Evolutionary conservation across 1,284 basidiomycete genomes (phyloP).

Genomic region (Ceratobasidium sp.): DNA sequence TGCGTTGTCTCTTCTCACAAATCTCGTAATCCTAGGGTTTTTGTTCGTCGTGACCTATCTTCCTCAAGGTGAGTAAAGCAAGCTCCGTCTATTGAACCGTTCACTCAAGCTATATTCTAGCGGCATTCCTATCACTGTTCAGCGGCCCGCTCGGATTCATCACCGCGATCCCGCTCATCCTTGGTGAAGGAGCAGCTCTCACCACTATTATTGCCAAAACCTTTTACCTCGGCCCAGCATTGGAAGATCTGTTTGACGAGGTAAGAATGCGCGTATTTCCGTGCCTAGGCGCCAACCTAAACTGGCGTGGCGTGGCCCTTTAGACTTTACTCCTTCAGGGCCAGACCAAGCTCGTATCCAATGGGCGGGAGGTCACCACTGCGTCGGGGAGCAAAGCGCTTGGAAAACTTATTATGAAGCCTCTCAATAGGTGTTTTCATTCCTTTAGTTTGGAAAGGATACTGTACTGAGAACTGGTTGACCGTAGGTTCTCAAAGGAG

Average conservation of each 20-base stretch:
- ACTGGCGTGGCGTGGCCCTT: not conserved
- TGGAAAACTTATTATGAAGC: slow-evolving; percentile 57
- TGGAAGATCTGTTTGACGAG: slow-evolving; percentile 61
- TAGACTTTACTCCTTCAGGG: slow-evolving; percentile 58
- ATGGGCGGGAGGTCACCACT: slow-evolving; percentile 53
- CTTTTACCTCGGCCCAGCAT: slow-evolving; percentile 61
- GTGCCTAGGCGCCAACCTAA: not conserved
- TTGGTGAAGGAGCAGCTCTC: slow-evolving; percentile 58
- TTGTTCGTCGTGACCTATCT: slow-evolving; percentile 74
- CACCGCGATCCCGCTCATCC: slow-evolving; percentile 57
- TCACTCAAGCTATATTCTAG: slow-evolving; percentile 45
- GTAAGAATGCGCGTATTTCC: slow-evolving; percentile 29
- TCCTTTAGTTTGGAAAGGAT: not conserved
- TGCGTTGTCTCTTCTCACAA: slow-evolving; percentile 53
- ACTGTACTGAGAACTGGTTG: slow-evolving; percentile 19
- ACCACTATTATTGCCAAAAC: slow-evolving; percentile 61
- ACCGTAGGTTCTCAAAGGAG: slow-evolving; percentile 50
- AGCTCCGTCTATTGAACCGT: not conserved
- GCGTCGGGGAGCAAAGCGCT: slow-evolving; percentile 52
- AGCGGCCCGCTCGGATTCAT: slow-evolving; percentile 66
- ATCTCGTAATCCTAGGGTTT: slow-evolving; percentile 56
- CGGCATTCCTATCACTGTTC: slow-evolving; percentile 70
- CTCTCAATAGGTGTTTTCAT: slow-evolving; percentile 51
- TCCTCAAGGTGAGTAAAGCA: slow-evolving; percentile 59
- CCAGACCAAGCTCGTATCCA: slow-evolving; percentile 55